Base-by-base conservation (phyloP, 805 yeast genomes). In the Isabelozyma heimii region DNA sequence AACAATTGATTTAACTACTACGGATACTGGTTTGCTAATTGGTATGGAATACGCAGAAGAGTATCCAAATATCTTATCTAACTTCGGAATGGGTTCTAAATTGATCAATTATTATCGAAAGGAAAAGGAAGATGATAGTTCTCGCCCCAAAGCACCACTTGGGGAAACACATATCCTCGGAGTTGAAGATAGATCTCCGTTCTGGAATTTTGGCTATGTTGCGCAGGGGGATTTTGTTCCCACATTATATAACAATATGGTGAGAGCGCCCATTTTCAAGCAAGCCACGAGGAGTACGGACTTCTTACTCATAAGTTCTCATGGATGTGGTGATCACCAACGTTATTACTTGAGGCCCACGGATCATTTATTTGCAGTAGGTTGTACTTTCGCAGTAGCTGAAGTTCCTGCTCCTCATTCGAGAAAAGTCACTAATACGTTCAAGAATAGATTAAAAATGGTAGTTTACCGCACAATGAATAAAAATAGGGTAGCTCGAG, bases 401-500 rank as follows among this genome's bases (percentile, higher is more conserved):
- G 97, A 90, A 60, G 86, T 94, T 33, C 99, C 99, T 0, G 97
- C 98, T 1, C 99, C 99, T 2, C 97, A 94, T 63, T 90, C 97
- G 1, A 81, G 99, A 66, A 91, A 90, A 59, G 97, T 91, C 17
- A 91, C 98, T 0, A 86, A 97, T 3, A 91, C 96, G 20, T 83
- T 91, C 40, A 91, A 92, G 59, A 91, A 91, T 61, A 77, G 99
- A 52, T 72, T 94, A 55, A 91, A 89, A 66, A 91, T 94, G 97
- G 84, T 94, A 57, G 98, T 91, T 1, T 92, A 82, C 60, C 80
- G 98, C 46, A 88, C 91, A 0, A 73, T 94, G 67, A 89, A 91
- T 65, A 82, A 84, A 52, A 84, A 80, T 42, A 86, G 87, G 2
- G 80, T 82, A 37, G 83, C 87, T 38, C 76, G 98, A 37, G 75